Conservation (phyloP, 352 stramenopile genomes). For the Discostella stelligera region DNA sequence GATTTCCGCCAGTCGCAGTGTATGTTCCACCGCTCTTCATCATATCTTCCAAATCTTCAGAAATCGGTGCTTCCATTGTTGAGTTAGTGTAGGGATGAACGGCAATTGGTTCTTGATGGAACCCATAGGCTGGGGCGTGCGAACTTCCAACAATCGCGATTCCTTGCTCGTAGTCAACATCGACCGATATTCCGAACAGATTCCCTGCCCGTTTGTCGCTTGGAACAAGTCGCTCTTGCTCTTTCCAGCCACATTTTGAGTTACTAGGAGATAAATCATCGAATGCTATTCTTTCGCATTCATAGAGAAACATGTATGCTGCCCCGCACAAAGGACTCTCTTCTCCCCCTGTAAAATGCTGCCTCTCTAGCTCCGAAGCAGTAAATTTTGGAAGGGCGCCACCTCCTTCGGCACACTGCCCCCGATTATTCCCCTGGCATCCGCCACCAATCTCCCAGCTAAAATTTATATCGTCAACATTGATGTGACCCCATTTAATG, state of each 20-base stretch:
- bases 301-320: slow-evolving; percentile 68
- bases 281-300: slow-evolving; percentile 44
- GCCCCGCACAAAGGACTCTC: slow-evolving; percentile 64
- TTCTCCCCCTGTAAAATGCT: slow-evolving; percentile 54
- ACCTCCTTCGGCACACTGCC: slow-evolving; percentile 40
- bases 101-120: slow-evolving; percentile 83
- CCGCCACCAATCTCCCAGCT: slow-evolving; percentile 82
- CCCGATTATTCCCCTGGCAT: slow-evolving; percentile 45
- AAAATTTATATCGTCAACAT: slow-evolving; percentile 94
- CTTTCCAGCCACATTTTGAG: slow-evolving; percentile 85
- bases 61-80: slow-evolving; percentile 37
- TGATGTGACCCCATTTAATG: slow-evolving; percentile 92
- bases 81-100: slow-evolving; percentile 55
- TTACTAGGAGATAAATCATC: slow-evolving; percentile 44
- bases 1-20: slow-evolving; percentile 45
- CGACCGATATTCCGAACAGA: slow-evolving; percentile 87
- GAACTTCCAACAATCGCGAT: slow-evolving; percentile 85
- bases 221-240: slow-evolving; percentile 86
- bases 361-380: slow-evolving; percentile 20
- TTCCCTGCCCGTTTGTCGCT: slow-evolving; percentile 89
- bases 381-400: slow-evolving; percentile 41
- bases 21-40: slow-evolving; percentile 46
- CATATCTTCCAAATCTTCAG: slow-evolving; percentile 43
- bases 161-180: slow-evolving; percentile 85
- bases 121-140: slow-evolving; percentile 82